phyloP scores from a whole-genome alignment of 2,329 filamentous ascomycete species.

The Pseudogymnoascus sp. region DNA sequence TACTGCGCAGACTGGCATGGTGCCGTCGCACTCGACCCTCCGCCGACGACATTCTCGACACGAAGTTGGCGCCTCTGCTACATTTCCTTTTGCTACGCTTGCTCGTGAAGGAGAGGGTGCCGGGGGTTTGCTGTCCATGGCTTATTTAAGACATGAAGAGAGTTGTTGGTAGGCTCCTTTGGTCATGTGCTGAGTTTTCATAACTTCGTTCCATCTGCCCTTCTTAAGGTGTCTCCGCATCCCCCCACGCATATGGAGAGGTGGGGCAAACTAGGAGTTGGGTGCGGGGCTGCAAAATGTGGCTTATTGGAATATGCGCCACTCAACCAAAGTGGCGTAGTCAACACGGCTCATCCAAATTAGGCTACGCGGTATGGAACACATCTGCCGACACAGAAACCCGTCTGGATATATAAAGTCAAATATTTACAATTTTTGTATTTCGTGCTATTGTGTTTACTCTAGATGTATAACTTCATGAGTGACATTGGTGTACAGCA shows the following conservation, averaged over 20 bases:
- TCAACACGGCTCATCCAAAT: background rate
- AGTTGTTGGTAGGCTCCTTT: background rate
- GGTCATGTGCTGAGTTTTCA: background rate
- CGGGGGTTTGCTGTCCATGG: conserved; percentile 3
- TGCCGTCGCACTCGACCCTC: conserved; percentile 7
- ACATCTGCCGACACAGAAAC: background rate
- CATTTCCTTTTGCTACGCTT: background rate
- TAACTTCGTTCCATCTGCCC: background rate
- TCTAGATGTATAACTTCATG: background rate
- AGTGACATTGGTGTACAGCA: background rate
- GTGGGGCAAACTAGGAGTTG: background rate
- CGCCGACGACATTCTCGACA: conserved; percentile 8
- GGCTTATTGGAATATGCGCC: background rate
- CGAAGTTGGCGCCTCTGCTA: conserved; percentile 2
- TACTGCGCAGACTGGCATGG: conserved; percentile 1
- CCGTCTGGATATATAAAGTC: background rate
- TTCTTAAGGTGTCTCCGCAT: background rate
- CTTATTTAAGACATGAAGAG: background rate
- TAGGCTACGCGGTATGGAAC: background rate
- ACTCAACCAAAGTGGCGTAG: background rate
- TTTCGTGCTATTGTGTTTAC: background rate
- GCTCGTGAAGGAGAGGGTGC: background rate
- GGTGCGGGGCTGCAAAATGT: background rate
- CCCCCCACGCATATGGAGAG: background rate
- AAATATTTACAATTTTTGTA: background rate